Percentiles rank a stretch among this genome's conserved stretches.
Evolutionary conservation across 371 early-diverging fungal genomes (phyloP).

Genomic region (Mortierella sp.): DNA sequence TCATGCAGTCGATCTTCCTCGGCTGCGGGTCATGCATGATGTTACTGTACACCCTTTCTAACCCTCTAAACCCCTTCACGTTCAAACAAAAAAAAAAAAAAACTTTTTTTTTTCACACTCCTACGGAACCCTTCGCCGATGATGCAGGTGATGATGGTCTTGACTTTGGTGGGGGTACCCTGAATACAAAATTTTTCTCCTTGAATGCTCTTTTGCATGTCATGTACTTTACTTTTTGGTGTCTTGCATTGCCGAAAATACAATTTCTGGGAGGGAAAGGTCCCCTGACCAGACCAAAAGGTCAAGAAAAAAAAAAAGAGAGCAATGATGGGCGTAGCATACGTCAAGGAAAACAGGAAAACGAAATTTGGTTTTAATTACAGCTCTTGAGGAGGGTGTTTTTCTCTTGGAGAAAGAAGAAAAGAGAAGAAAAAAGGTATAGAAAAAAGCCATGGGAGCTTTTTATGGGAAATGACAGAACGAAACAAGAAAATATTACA

Average conservation of each 20-base stretch:
- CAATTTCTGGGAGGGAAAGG: background rate
- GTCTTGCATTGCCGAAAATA: slow-evolving; percentile 7
- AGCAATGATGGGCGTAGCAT: background rate
- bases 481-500: background rate
- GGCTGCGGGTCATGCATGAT: background rate
- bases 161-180: background rate
- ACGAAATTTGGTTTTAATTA: background rate
- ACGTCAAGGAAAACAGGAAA: background rate
- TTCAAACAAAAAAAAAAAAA: no score
- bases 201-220: background rate
- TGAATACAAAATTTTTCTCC: background rate
- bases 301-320: background rate
- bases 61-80: background rate
- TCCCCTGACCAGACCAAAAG: background rate
- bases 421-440: background rate
- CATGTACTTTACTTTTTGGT: background rate
- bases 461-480: background rate
- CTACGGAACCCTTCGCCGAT: background rate
- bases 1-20: background rate
- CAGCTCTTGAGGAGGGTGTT: background rate
- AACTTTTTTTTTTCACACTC: background rate
- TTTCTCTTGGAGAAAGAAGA: background rate
- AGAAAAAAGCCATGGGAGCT: background rate
- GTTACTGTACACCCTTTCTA: background rate
- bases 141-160: background rate